These are phyloP conservation scores for Suhomyces panamericanus DNA, from an alignment of 1,139 yeast genomes.

Conservation along the genomic window DNA sequence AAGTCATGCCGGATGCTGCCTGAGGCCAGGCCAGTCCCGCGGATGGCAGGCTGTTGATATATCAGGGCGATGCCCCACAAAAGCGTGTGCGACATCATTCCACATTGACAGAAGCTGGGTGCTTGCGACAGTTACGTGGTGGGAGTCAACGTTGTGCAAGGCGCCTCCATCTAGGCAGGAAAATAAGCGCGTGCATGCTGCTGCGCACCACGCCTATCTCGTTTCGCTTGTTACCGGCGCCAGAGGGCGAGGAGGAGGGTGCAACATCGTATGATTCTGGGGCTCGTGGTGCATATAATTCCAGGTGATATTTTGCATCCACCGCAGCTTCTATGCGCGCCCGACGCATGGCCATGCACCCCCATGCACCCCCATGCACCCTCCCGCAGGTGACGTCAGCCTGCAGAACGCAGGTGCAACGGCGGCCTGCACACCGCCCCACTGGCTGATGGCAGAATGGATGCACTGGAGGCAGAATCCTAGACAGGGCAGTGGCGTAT, in stretches of 20 bases:
- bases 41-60: constrained; percentile 1
- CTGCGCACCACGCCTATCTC: constrained; percentile 3
- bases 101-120: constrained; percentile 4
- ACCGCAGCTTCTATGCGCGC: constrained; percentile 3
- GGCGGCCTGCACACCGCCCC: too few relatives aligned
- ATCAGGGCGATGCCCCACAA: constrained; percentile 7
- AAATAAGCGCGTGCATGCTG: constrained; percentile 2
- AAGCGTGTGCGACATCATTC: constrained; percentile 5
- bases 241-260: neutral
- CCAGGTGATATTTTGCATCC: constrained; percentile 7
- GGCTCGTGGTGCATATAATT: constrained; percentile 3
- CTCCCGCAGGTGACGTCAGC: neutral
- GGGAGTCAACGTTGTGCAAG: neutral
- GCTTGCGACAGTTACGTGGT: constrained; percentile 3
- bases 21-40: too few relatives aligned
- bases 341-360: neutral
- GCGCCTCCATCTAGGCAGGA: neutral
- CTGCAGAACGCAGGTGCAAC: too few relatives aligned
- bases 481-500: too few relatives aligned
- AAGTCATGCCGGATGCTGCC: constrained; percentile 25
- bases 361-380: neutral
- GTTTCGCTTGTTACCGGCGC: constrained; percentile 3
- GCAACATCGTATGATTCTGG: constrained; percentile 10
- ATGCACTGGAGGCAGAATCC: too few relatives aligned
- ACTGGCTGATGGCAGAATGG: too few relatives aligned